phyloP scores from a whole-genome alignment of 495 filamentous ascomycete genomes.

The Achaetomiella virescens region DNA sequence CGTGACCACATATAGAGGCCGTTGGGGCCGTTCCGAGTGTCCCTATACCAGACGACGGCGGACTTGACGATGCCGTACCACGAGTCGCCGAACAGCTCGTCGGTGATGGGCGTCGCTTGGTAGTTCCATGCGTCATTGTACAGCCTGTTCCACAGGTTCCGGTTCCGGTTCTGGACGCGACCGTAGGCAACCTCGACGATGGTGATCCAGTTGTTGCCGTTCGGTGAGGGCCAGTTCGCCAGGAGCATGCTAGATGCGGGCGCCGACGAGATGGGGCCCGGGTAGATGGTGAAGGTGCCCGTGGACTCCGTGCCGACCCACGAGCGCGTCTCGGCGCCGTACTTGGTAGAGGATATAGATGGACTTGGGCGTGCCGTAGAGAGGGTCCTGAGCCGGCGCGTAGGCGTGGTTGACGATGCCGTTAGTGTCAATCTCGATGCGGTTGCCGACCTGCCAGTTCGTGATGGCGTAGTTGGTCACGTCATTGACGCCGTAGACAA shows the following conservation, averaged over 20 bases:
- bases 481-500: constrained; percentile 4
- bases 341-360: constrained; percentile 9
- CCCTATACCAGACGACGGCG: constrained; percentile 5
- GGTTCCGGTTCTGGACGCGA: not conserved
- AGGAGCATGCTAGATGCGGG: not conserved
- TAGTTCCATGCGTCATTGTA: not conserved
- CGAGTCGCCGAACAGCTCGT: not conserved
- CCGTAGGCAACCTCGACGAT: constrained; percentile 5
- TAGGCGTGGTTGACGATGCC: no score
- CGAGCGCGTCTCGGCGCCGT: not conserved
- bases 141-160: not conserved
- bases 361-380: not conserved
- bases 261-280: not conserved
- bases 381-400: no score
- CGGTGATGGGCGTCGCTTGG: not conserved
- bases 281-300: not conserved
- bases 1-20: not conserved
- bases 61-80: not conserved
- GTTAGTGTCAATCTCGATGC: constrained; percentile 6
- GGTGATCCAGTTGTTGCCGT: not conserved
- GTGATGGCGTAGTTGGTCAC: not conserved
- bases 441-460: constrained; percentile 1
- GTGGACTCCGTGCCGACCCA: not conserved
- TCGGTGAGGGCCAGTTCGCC: not conserved
- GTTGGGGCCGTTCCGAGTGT: not conserved